These are phyloP conservation scores for Botrytis byssoidea DNA, from an alignment of 2,329 filamentous ascomycete genomes.

Conservation along the genomic window DNA sequence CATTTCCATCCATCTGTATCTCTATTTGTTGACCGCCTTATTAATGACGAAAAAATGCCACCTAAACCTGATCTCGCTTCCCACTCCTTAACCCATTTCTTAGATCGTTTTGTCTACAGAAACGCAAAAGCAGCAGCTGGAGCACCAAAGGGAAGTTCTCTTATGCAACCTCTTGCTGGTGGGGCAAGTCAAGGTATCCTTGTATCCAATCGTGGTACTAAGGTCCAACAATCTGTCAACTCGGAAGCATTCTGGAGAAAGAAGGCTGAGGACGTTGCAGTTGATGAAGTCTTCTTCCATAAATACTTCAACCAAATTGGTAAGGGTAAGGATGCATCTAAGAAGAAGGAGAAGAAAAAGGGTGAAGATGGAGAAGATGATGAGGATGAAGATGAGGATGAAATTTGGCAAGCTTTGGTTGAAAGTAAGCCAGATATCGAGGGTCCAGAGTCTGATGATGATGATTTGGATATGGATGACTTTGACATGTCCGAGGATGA, in stretches of 20 bases:
- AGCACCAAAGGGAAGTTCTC: constrained; percentile 72
- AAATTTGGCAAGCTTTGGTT: constrained; percentile 90
- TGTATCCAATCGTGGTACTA: constrained; percentile 45
- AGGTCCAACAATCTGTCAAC: constrained; percentile 70
- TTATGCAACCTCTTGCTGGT: constrained; percentile 90
- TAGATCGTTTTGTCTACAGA: constrained; percentile 98
- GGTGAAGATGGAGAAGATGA: constrained; percentile 45
- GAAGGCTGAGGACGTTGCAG: constrained; percentile 81
- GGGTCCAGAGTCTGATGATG: constrained; percentile 57
- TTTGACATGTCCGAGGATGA: constrained; percentile 52
- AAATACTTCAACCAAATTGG: constrained; percentile 83
- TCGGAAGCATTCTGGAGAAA: constrained; percentile 87
- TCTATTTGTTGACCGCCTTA: constrained; percentile 72
- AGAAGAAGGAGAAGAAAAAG: constrained; percentile 55
- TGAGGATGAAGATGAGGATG: constrained; percentile 63
- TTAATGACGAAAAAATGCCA: constrained; percentile 68
- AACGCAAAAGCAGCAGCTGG: constrained; percentile 73
- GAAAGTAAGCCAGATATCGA: constrained; percentile 76
- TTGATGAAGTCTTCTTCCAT: constrained; percentile 97
- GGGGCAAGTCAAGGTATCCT: constrained; percentile 60
- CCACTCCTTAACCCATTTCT: constrained; percentile 90
- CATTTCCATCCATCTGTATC: constrained; percentile 95
- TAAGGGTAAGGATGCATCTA: constrained; percentile 57
- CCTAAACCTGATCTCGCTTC: constrained; percentile 87
- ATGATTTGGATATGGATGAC: constrained; percentile 49